These are phyloP conservation scores for Panaeolus cyanescens DNA, from an alignment of 768 basidiomycete genomes.

Conservation along the genomic window DNA sequence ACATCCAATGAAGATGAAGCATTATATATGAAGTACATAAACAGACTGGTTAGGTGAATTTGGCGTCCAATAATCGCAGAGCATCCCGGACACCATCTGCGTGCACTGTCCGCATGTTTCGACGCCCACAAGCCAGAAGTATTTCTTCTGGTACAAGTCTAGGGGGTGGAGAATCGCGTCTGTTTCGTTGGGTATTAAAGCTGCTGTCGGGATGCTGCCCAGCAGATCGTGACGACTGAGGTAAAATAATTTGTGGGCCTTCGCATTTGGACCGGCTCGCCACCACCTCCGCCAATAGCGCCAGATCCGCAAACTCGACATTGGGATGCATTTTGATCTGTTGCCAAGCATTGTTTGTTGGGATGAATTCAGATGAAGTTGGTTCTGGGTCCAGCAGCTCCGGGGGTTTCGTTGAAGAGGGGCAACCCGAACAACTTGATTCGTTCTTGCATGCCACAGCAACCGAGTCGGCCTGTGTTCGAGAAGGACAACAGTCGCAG, in stretches of 20 bases:
- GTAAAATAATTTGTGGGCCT: constrained; percentile 66
- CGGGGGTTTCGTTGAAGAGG: constrained; percentile 18
- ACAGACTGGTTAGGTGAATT: constrained; percentile 39
- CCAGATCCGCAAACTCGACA: constrained; percentile 80
- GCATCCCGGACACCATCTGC: constrained; percentile 76
- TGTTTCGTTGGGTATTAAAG: not conserved
- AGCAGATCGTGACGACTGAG: constrained; percentile 27
- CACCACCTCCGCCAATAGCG: constrained; percentile 86
- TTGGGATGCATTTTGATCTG: constrained; percentile 89
- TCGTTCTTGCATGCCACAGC: constrained; percentile 21
- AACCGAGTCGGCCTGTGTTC: constrained; percentile 10
- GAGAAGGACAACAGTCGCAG: constrained; percentile 59
- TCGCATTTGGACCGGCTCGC: constrained; percentile 79
- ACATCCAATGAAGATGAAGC: not conserved
- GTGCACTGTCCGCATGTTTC: constrained; percentile 65
- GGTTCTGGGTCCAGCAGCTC: constrained; percentile 13
- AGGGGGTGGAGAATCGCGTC: constrained; percentile 38
- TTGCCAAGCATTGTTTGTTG: constrained; percentile 83
- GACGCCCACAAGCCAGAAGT: constrained; percentile 61
- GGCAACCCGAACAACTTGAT: constrained; percentile 24
- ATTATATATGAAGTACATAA: not conserved
- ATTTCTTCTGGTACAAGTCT: constrained; percentile 63
- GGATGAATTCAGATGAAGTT: constrained; percentile 54
- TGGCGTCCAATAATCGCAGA: constrained; percentile 70
- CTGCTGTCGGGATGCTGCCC: not conserved